Percentiles rank a stretch among this genome's conserved stretches.
phyloP scores from a whole-genome alignment of 2,329 filamentous ascomycete genomes.

The Hypomyces perniciosus region DNA sequence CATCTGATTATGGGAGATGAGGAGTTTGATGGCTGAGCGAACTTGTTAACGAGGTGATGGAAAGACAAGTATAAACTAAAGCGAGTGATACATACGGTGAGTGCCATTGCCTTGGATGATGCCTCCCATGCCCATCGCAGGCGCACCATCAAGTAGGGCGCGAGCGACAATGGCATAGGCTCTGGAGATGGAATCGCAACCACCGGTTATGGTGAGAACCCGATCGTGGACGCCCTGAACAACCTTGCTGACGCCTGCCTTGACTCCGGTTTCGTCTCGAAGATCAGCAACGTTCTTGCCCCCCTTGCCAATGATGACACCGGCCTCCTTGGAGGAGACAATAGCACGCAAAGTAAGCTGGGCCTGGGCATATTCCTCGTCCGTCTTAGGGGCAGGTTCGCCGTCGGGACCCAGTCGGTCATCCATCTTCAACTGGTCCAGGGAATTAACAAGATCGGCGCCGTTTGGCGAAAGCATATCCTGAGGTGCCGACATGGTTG shows the following conservation, averaged over 20 bases:
- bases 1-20: conserved; percentile 99
- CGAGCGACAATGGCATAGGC: conserved; percentile 92
- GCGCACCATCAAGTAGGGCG: conserved; percentile 85
- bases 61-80: neutral
- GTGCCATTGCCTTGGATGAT: conserved; percentile 82
- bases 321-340: conserved; percentile 97
- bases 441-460: conserved; percentile 52
- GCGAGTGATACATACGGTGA: conserved; percentile 59
- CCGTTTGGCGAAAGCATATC: conserved; percentile 52
- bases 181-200: conserved; percentile 80
- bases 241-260: conserved; percentile 97
- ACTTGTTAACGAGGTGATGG: neutral
- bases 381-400: conserved; percentile 78
- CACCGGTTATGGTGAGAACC: conserved; percentile 89
- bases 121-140: conserved; percentile 93
- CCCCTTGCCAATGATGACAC: conserved; percentile 97
- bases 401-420: conserved; percentile 67
- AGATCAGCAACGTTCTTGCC: conserved; percentile 98
- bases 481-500: conserved; percentile 57
- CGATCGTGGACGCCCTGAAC: conserved; percentile 96
- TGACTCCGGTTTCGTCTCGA: conserved; percentile 94
- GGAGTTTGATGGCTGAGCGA: conserved; percentile 77
- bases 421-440: conserved; percentile 61
- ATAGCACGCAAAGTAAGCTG: conserved; percentile 94
- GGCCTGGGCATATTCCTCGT: conserved; percentile 91